Conservation (phyloP, 2,329 filamentous ascomycete genomes). For the Lecanicillium sp. region DNA sequence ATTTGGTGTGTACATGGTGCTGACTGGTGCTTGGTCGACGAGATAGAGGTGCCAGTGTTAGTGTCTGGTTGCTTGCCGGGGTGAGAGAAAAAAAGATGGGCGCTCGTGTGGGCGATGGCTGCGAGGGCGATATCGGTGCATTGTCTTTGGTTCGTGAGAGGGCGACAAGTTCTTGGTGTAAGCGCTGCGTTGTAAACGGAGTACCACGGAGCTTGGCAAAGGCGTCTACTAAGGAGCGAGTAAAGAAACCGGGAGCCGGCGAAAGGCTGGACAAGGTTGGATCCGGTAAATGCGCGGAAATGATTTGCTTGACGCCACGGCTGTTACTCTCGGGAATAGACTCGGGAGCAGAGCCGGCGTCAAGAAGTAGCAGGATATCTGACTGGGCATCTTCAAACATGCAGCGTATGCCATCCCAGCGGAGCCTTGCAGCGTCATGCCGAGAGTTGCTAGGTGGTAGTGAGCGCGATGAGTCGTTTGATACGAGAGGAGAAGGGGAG, state of each 20-base stretch:
- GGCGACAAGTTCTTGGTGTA: slow-evolving; percentile 47
- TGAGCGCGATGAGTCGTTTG: too few species aligned
- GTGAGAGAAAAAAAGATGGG: slow-evolving; percentile 50
- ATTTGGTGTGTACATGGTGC: neutral
- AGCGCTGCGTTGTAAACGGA: slow-evolving; percentile 47
- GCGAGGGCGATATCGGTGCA: slow-evolving; percentile 28
- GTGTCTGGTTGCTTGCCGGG: slow-evolving; percentile 40
- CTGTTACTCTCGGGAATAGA: slow-evolving; percentile 34
- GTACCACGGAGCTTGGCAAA: slow-evolving; percentile 44
- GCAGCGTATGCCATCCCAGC: slow-evolving; percentile 55
- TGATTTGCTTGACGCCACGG: slow-evolving; percentile 52
- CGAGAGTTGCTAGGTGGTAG: slow-evolving; percentile 40
- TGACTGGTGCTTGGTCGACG: slow-evolving; percentile 18
- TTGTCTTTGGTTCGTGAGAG: slow-evolving; percentile 32
- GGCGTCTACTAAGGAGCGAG: slow-evolving; percentile 46
- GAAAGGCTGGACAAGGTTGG: too few species aligned
- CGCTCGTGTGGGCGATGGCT: slow-evolving; percentile 22
- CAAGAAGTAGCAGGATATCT: slow-evolving; percentile 54
- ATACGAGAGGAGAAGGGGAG: neutral
- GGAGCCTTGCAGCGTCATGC: slow-evolving; percentile 51
- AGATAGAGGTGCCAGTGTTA: slow-evolving; percentile 43
- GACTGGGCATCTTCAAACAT: slow-evolving; percentile 55
- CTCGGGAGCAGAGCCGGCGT: slow-evolving; percentile 51
- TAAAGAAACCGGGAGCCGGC: slow-evolving; percentile 48
- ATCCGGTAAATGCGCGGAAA: too few species aligned